phyloP scores from a whole-genome alignment of 116 monocot genomes.

The Phalaenopsis hybrid region DNA sequence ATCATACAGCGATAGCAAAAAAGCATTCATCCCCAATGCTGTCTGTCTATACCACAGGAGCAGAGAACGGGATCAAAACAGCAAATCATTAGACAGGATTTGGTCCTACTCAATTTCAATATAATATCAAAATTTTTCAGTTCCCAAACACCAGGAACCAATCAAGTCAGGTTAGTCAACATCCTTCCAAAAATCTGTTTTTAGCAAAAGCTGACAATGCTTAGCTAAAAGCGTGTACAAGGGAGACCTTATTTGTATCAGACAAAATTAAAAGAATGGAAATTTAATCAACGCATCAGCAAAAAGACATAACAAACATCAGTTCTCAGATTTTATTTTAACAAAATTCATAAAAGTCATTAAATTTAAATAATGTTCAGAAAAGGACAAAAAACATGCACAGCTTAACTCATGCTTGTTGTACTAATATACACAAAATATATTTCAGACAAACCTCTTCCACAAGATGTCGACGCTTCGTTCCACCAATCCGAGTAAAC shows the following conservation, averaged over 20 bases:
- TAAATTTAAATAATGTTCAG: neutral
- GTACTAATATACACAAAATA: neutral
- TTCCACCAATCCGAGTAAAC: conserved; percentile 63
- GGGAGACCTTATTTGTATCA: neutral
- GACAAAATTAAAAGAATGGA: neutral
- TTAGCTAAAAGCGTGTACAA: neutral
- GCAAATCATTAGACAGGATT: neutral
- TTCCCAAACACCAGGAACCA: neutral
- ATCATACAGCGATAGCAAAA: neutral
- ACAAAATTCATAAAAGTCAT: neutral
- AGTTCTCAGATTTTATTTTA: neutral
- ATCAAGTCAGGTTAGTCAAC: neutral
- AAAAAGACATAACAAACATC: neutral
- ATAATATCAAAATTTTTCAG: neutral
- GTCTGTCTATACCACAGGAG: neutral
- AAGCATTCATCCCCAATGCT: neutral
- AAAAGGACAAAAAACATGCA: neutral
- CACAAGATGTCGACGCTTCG: conserved; percentile 63
- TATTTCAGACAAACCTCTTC: conserved; percentile 65
- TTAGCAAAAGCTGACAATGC: neutral
- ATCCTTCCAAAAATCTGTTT: neutral
- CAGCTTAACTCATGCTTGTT: too few species aligned
- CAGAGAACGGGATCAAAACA: neutral
- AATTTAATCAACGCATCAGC: neutral
- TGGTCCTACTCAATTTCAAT: neutral